Evolutionary conservation across 2,329 filamentous ascomycete genomes (phyloP).

Genomic region (Calycina marina): DNA sequence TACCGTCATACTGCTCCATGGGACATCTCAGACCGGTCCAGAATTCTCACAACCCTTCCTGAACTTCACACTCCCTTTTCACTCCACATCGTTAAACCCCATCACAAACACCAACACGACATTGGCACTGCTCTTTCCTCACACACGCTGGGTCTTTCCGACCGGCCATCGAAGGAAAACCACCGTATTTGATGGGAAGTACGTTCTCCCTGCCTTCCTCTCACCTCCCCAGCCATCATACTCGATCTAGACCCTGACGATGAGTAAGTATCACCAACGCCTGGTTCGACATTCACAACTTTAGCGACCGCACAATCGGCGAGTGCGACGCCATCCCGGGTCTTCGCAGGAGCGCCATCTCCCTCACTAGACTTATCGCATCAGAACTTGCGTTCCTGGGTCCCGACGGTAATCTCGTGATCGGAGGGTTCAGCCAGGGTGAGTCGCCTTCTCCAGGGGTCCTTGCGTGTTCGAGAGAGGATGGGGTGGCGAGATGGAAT

Average conservation of each 20-base stretch:
- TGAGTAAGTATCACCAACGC: conserved; percentile 9
- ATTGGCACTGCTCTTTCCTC: conserved; percentile 16
- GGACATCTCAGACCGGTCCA: conserved; percentile 24
- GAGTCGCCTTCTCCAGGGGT: too few relatives aligned
- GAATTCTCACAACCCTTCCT: conserved; percentile 25
- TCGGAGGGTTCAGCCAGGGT: conserved; percentile 15
- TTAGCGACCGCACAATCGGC: conserved; percentile 13
- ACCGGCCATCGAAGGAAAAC: background rate
- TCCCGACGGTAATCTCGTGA: conserved; percentile 1
- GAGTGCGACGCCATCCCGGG: conserved; percentile 6
- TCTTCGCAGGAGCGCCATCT: conserved; percentile 6
- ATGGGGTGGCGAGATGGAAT: too few relatives aligned
- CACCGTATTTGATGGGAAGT: background rate
- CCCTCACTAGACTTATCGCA: conserved; percentile 7
- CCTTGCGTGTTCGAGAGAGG: too few relatives aligned
- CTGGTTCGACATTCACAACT: conserved; percentile 18
- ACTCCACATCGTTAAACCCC: conserved; percentile 17
- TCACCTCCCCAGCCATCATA: conserved; percentile 6
- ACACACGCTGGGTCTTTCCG: background rate
- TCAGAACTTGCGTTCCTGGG: conserved; percentile 4
- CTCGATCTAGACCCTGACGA: conserved; percentile 14
- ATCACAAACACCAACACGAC: conserved; percentile 15
- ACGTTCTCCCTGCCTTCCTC: background rate
- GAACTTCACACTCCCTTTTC: conserved; percentile 9
- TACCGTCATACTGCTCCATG: conserved; percentile 28